Conservation (phyloP, 257 asterid species). For the Hygrophila difformis region DNA sequence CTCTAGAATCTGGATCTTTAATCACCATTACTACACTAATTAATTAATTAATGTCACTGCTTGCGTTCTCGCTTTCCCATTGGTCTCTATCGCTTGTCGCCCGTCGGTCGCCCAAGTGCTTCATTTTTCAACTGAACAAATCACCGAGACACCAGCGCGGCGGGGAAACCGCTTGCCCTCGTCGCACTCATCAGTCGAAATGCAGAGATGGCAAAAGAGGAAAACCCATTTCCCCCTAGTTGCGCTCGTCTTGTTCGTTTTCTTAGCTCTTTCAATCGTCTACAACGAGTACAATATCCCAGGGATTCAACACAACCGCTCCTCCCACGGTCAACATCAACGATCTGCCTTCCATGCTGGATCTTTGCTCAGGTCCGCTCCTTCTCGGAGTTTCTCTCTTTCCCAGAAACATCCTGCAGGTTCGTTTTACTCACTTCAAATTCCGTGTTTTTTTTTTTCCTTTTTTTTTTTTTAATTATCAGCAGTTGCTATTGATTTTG, state of each 20-base stretch:
- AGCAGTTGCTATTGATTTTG: slow-evolving; percentile 10
- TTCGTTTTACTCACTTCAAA: too few relatives aligned
- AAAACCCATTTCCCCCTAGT: slow-evolving; percentile 49
- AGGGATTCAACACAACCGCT: slow-evolving; percentile 31
- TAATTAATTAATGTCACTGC: too few relatives aligned
- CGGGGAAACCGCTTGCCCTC: too few relatives aligned
- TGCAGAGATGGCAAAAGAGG: slow-evolving; percentile 67
- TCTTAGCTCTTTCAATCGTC: slow-evolving; percentile 47
- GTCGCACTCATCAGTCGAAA: slow-evolving; percentile 11
- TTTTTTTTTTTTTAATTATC: too few relatives aligned
- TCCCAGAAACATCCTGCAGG: slow-evolving; percentile 35
- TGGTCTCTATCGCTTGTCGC: too few relatives aligned
- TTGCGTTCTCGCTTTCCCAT: too few relatives aligned
- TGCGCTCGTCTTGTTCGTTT: slow-evolving; percentile 36
- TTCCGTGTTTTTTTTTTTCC: too few relatives aligned
- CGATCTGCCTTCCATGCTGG: slow-evolving; percentile 17
- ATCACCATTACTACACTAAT: too few relatives aligned
- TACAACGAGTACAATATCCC: slow-evolving; percentile 47
- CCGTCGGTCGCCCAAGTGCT: too few relatives aligned
- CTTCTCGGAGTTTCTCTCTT: slow-evolving; percentile 23
- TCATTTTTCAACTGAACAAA: too few relatives aligned
- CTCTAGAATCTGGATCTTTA: too few relatives aligned
- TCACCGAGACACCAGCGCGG: too few relatives aligned
- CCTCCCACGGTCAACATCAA: slow-evolving; percentile 9
- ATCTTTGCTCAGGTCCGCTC: slow-evolving; percentile 22